These are phyloP conservation scores for Phialemoniopsis sp. DNA, from an alignment of 2,329 filamentous ascomycete species.

Conservation along the genomic window DNA sequence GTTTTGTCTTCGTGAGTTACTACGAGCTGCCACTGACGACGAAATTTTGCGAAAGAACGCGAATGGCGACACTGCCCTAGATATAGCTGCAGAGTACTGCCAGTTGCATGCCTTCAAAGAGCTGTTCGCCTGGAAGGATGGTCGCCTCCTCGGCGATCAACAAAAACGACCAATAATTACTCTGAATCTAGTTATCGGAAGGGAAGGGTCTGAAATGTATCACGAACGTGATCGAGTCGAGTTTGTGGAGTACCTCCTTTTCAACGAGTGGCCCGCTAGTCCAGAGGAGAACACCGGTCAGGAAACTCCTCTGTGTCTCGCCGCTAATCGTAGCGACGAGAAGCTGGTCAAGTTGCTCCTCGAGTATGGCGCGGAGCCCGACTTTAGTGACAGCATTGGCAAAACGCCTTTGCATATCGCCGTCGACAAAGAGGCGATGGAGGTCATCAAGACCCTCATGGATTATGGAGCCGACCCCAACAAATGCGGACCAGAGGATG, in stretches of 20 bases:
- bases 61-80: not conserved
- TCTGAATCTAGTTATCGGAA: not conserved
- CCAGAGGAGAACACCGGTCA: not conserved
- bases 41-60: not conserved
- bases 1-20: not conserved
- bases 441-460: constrained; percentile 1
- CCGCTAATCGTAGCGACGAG: constrained; percentile 3
- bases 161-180: not conserved
- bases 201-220: too few relatives aligned
- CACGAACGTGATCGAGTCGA: not conserved
- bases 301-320: not conserved
- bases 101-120: constrained; percentile 1
- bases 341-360: constrained; percentile 4
- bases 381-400: constrained; percentile 1
- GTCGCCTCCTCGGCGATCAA: not conserved
- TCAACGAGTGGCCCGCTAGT: not conserved
- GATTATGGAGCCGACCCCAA: constrained; percentile 3
- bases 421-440: not conserved
- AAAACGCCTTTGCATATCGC: not conserved
- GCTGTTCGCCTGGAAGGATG: constrained; percentile 1
- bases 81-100: not conserved
- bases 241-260: constrained; percentile 2
- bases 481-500: not conserved
- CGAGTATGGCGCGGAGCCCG: constrained; percentile 4
- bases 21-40: not conserved